Evolutionary conservation across 2,329 filamentous ascomycete genomes (phyloP).

Genomic region (Pezizomycotina sp.): DNA sequence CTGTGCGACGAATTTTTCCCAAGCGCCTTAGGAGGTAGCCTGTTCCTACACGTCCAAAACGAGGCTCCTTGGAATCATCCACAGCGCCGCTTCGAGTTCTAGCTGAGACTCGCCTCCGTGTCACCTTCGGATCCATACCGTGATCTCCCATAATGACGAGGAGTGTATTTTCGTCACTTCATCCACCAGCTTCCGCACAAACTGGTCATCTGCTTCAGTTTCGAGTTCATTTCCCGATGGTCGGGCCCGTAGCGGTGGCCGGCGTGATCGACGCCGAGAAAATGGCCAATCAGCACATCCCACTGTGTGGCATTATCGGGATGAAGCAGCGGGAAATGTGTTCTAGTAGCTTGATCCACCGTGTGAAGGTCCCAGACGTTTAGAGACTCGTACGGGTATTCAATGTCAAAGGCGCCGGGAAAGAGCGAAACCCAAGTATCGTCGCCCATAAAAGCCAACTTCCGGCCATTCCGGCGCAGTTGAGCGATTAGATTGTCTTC

Average conservation of each 20-base stretch:
- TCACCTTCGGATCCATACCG: constrained; percentile 94
- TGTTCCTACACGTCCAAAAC: constrained; percentile 53
- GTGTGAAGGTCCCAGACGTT: constrained; percentile 97
- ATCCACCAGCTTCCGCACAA: constrained; percentile 55
- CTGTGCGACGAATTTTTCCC: constrained; percentile 57
- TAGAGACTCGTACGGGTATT: constrained; percentile 84
- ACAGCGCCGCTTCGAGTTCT: constrained; percentile 82
- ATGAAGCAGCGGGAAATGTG: constrained; percentile 70
- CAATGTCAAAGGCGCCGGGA: constrained; percentile 84
- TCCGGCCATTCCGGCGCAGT: constrained; percentile 48
- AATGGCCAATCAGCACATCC: constrained; percentile 92
- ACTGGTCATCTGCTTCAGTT: constrained; percentile 77
- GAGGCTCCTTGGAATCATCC: constrained; percentile 84
- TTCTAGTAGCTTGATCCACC: constrained; percentile 83
- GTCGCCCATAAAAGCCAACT: constrained; percentile 85
- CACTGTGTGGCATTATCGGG: constrained; percentile 50
- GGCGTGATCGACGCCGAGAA: constrained; percentile 88
- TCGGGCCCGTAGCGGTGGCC: constrained; percentile 91
- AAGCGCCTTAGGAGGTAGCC: constrained; percentile 42
- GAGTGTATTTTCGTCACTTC: constrained; percentile 70
- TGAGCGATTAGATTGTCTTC: constrained; percentile 67
- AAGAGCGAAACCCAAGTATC: constrained; percentile 94
- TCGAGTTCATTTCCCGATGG: constrained; percentile 78
- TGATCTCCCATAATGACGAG: constrained; percentile 98
- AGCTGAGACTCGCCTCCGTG: constrained; percentile 97